Conservation (phyloP, 345 rosid species). For the Brassica nigra region DNA sequence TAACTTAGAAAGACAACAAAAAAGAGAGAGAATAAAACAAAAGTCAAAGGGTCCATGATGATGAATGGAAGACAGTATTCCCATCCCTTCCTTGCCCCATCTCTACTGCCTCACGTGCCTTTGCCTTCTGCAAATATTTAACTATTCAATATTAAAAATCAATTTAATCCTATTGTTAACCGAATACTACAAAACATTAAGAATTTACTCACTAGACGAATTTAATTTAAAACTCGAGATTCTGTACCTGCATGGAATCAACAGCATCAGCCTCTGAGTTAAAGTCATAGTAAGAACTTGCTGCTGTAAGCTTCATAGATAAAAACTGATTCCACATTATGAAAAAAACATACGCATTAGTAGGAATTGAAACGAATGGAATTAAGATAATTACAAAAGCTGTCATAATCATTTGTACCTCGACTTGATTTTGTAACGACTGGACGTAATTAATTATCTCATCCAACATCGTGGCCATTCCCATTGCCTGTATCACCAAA, state of each 20-base stretch:
- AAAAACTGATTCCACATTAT: conserved; percentile 59
- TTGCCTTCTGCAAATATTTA: conserved; percentile 50
- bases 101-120: conserved; percentile 62
- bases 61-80: conserved; percentile 52
- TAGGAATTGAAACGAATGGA: not conserved
- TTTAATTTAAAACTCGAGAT: not conserved
- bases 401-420: conserved; percentile 43
- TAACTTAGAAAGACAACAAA: not conserved
- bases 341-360: not conserved
- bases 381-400: not conserved
- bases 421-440: conserved; percentile 80
- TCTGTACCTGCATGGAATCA: conserved; percentile 52
- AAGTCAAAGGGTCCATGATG: conserved; percentile 23
- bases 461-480: conserved; percentile 84
- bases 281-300: conserved; percentile 73
- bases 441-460: conserved; percentile 82
- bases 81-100: conserved; percentile 58
- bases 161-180: not conserved
- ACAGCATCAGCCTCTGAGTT: conserved; percentile 66
- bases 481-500: conserved; percentile 64
- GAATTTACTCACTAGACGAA: not conserved
- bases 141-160: not conserved
- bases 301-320: conserved; percentile 83
- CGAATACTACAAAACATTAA: not conserved
- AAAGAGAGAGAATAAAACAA: not conserved